Evolutionary conservation across 768 basidiomycete species (phyloP).

Genomic region (Phallus indusiatus): DNA sequence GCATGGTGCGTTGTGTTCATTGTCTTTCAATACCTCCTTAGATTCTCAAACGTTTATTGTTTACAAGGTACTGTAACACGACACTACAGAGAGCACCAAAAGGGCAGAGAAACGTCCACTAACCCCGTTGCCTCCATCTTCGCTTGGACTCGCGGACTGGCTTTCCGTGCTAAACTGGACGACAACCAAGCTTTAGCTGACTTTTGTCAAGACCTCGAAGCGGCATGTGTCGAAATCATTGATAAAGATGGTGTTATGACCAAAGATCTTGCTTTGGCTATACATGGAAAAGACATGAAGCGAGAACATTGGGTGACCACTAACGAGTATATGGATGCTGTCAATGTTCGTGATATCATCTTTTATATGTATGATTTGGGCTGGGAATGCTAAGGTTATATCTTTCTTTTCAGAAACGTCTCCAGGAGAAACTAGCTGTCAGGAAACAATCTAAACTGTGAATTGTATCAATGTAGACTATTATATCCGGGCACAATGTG

Average conservation of each 20-base stretch:
- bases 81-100: constrained; percentile 95
- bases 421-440: constrained; percentile 5
- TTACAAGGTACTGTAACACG: constrained; percentile 73
- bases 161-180: constrained; percentile 91
- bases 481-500: too few relatives aligned
- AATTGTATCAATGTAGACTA: not conserved
- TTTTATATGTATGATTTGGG: not conserved
- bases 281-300: constrained; percentile 85
- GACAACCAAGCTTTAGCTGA: constrained; percentile 58
- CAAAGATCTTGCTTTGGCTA: constrained; percentile 91
- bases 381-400: not conserved
- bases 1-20: constrained; percentile 52
- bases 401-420: constrained; percentile 5
- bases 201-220: constrained; percentile 78
- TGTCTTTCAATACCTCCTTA: not conserved
- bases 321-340: constrained; percentile 86
- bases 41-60: not conserved
- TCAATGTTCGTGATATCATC: constrained; percentile 47
- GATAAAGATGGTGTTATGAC: constrained; percentile 90
- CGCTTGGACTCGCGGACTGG: constrained; percentile 93
- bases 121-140: constrained; percentile 99
- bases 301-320: constrained; percentile 97
- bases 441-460: constrained; percentile 4
- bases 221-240: constrained; percentile 83
- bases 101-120: constrained; percentile 95